phyloP scores from a whole-genome alignment of 1,284 basidiomycete genomes.

The Sporisorium scitamineum region DNA sequence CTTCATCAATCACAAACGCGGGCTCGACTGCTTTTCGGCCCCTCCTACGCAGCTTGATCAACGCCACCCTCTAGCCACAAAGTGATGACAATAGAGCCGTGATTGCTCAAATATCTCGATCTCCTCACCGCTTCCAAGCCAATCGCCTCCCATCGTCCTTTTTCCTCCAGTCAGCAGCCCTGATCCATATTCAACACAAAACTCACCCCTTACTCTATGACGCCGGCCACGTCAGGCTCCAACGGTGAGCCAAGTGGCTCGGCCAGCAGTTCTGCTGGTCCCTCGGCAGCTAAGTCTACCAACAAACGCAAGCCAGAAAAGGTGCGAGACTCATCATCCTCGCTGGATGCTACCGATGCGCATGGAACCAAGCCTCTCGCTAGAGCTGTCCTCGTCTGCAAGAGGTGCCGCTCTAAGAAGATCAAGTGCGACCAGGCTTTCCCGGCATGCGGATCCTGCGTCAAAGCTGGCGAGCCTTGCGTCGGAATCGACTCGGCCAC shows the following conservation, averaged over 20 bases:
- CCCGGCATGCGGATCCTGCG: constrained; percentile 50
- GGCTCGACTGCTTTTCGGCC: background rate
- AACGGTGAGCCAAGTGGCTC: constrained; percentile 28
- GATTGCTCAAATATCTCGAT: constrained; percentile 19
- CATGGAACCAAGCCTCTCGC: constrained; percentile 43
- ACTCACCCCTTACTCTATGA: background rate
- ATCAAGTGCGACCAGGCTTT: constrained; percentile 55
- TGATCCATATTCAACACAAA: background rate
- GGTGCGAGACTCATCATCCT: constrained; percentile 11
- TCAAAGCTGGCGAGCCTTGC: constrained; percentile 50
- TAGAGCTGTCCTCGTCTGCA: constrained; percentile 48
- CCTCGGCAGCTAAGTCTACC: constrained; percentile 14
- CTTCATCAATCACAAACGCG: background rate
- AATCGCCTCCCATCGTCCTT: background rate
- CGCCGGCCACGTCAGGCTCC: constrained; percentile 5
- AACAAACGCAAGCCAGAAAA: constrained; percentile 41
- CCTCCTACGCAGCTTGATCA: background rate
- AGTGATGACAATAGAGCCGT: constrained; percentile 3
- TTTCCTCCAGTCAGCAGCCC: background rate
- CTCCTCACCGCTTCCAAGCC: background rate
- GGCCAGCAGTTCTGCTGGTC: constrained; percentile 4
- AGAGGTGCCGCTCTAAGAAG: constrained; percentile 51
- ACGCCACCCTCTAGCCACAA: background rate
- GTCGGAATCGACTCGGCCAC: constrained; percentile 53
- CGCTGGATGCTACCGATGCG: constrained; percentile 7